Evolutionary conservation across 208 protist genomes (phyloP).

Genomic region (Phytomonas serpens): DNA sequence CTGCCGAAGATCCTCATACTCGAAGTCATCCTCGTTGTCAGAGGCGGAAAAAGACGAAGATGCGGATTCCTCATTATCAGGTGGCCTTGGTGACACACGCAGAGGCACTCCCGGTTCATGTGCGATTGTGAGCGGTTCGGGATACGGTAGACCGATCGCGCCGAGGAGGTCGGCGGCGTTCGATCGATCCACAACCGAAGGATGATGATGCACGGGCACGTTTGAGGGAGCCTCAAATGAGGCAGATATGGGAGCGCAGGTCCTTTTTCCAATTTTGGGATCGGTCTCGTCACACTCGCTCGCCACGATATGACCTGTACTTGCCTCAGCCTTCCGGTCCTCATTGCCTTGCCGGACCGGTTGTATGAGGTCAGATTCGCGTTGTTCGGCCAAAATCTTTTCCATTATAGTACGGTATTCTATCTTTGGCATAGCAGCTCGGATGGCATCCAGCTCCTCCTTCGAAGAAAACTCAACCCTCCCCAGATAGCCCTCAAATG

Average conservation of each 20-base stretch:
- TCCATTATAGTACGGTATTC: slow-evolving; percentile 20
- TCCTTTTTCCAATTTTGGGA: background rate
- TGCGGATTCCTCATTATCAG: background rate
- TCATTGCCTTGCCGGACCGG: background rate
- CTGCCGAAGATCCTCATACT: background rate
- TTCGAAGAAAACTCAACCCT: slow-evolving; percentile 5
- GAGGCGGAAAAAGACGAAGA: background rate
- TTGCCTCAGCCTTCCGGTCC: background rate
- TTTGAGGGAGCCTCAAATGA: background rate
- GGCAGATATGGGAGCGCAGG: background rate
- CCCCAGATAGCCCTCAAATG: slow-evolving; percentile 16
- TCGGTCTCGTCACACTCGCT: background rate
- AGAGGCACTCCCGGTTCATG: background rate
- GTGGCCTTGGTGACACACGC: background rate
- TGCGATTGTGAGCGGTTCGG: background rate
- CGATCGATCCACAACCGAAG: background rate
- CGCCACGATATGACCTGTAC: no score
- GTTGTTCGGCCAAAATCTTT: background rate
- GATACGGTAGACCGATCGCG: background rate
- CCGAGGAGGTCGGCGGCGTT: background rate
- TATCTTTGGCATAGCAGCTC: slow-evolving; percentile 5
- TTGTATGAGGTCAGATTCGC: background rate
- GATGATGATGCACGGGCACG: background rate
- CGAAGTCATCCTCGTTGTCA: background rate
- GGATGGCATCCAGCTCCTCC: slow-evolving; percentile 11